Evolutionary conservation across 352 stramenopile genomes (phyloP).

Genomic region (Pythium pyrilobum): DNA sequence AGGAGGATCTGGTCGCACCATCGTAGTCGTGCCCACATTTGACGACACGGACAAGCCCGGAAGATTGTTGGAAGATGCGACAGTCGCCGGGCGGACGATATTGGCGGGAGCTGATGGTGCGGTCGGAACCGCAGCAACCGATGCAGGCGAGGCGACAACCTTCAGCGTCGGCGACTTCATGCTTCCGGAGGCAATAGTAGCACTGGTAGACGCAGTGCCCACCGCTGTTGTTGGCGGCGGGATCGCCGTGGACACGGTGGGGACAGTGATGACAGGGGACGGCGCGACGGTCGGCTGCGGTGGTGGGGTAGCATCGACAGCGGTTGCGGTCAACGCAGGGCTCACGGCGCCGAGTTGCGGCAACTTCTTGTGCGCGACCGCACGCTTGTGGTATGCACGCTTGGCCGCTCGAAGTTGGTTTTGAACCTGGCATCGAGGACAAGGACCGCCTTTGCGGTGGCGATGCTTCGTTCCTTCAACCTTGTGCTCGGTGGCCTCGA

Average conservation of each 20-base stretch:
- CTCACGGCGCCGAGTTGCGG: constrained; percentile 36
- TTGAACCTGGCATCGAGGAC: constrained; percentile 75
- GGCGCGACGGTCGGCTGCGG: background rate
- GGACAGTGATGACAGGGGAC: background rate
- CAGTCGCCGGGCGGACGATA: background rate
- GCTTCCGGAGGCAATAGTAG: background rate
- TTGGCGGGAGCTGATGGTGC: background rate
- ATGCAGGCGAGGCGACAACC: background rate
- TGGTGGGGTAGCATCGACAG: constrained; percentile 3
- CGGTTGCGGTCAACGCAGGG: constrained; percentile 23
- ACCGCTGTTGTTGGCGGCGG: background rate
- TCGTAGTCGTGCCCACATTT: background rate
- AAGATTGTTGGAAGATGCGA: background rate
- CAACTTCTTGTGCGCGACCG: constrained; percentile 77
- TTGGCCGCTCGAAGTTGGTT: constrained; percentile 78
- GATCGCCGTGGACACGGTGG: background rate
- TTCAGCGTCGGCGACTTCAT: background rate
- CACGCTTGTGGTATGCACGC: constrained; percentile 75
- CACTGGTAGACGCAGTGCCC: background rate
- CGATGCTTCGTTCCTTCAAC: constrained; percentile 85
- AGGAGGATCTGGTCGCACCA: background rate
- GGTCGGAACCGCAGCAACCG: background rate
- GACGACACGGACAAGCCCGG: background rate
- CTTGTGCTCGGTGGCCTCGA: constrained; percentile 79
- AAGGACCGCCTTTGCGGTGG: constrained; percentile 78